Base-by-base conservation (phyloP, 2,329 filamentous ascomycete genomes). In the Claviceps monticola region DNA sequence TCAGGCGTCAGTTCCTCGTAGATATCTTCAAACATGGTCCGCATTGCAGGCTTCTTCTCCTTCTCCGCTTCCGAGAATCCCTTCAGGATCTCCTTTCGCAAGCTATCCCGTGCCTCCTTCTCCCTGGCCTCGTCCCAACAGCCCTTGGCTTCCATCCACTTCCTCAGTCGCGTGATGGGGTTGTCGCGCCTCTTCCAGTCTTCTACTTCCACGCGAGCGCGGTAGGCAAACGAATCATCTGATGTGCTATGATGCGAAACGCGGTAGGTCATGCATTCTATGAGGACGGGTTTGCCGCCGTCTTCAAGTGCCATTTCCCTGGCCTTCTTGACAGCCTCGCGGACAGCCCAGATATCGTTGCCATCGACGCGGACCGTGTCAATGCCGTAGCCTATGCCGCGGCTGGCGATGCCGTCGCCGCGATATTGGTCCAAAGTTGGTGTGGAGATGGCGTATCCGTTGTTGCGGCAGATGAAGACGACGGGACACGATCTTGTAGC, bases 241-340 rank as follows among this genome's bases (percentile, higher is more conserved):
- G 86, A 93, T 0, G 93, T 98, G 68, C 88, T 95, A 71, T 98
- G 93, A 65, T 98, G 89, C 6, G 87, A 91, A 44, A 97, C 90
- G n/a, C 93, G 88, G 69, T 98, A 98, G 23, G 87, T 91, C 87
- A 98, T 95, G 52, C 89, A 89, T 69, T 98, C 93, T 42, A 98
- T 84, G 7, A 98, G 72, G 0, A 98, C 79, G 0, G 88, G 89
- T 56, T 79, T 81, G 4, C 88, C 86, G n/a, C 87, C 88, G 44
- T 87, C 82, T 52, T 84, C 73, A 3, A 97, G 75, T 0, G 91
- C 90, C 62, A 91, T 79, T 48, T 79, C 75, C 2, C 90, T 79
- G 0, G 93, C 93, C 64, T 79, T 78, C 61, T 80, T 80, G 23
- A 86, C 93, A 0, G 82, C 88, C 67, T 89, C 85, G 42, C 86